These are phyloP conservation scores for Vitis rotundifolia DNA, from an alignment of 164 flowering plant genomes.

Conservation along the genomic window DNA sequence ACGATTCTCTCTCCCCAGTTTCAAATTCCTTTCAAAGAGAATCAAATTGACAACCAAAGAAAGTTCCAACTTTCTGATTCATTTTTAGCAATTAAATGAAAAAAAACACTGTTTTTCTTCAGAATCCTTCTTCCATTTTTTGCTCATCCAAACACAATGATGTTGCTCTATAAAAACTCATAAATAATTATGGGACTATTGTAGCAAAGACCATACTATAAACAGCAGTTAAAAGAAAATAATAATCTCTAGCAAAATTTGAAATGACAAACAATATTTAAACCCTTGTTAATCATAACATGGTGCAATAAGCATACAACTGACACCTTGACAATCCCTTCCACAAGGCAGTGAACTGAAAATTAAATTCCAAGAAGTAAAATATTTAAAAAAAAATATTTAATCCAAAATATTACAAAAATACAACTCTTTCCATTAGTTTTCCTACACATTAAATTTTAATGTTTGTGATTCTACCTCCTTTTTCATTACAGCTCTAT, in stretches of 20 bases:
- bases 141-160: background rate
- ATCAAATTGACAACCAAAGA: background rate
- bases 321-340: background rate
- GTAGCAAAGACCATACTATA: background rate
- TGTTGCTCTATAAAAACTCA: background rate
- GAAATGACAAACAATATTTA: background rate
- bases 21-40: background rate
- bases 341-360: constrained; percentile 1
- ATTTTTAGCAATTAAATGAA: background rate
- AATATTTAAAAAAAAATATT: background rate
- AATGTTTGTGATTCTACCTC: constrained; percentile 31
- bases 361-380: background rate
- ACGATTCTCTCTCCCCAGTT: background rate
- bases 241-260: background rate
- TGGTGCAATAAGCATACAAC: constrained; percentile 5
- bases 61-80: background rate
- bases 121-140: background rate
- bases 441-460: constrained; percentile 23
- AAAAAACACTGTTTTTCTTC: background rate
- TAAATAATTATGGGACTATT: background rate
- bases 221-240: background rate
- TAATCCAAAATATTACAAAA: constrained; percentile 21
- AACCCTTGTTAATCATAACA: constrained; percentile 7
- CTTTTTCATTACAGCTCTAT: constrained; percentile 18
- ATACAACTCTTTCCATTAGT: constrained; percentile 25